These are phyloP conservation scores for Blastocrithidia nonstop DNA, from an alignment of 208 protist species.

Conservation along the genomic window DNA sequence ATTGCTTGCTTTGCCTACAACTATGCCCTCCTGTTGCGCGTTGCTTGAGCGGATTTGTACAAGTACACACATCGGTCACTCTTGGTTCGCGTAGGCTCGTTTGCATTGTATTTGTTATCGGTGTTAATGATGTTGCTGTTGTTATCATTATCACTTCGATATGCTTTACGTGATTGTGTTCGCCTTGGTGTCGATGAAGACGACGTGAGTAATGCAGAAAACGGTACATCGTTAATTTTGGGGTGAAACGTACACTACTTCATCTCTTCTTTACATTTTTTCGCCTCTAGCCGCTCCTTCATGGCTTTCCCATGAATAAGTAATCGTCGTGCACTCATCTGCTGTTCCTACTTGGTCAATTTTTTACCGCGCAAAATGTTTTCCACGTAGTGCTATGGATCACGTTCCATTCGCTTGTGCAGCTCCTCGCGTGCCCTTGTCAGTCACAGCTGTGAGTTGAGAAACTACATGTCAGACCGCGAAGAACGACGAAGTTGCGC, in stretches of 20 bases:
- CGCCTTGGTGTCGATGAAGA: background rate
- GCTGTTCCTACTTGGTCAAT: constrained; percentile 19
- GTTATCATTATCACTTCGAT: no score
- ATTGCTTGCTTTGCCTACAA: constrained; percentile 27
- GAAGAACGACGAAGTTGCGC: no score
- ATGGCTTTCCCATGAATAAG: constrained; percentile 18
- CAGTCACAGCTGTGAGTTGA: no score
- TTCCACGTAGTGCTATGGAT: no score
- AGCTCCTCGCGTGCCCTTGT: no score
- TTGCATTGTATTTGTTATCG: background rate
- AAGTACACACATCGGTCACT: background rate
- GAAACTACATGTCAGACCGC: no score
- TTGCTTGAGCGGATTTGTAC: background rate
- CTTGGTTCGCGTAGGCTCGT: background rate
- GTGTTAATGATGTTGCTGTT: no score
- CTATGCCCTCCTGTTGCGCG: constrained; percentile 3
- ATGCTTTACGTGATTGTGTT: background rate
- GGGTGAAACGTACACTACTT: constrained; percentile 36
- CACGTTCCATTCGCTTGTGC: no score
- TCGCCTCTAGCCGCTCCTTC: constrained; percentile 16
- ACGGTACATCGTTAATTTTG: no score
- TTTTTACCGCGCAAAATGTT: constrained; percentile 15
- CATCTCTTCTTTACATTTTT: constrained; percentile 13
- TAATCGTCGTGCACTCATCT: constrained; percentile 18
- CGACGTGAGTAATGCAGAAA: no score